Conservation (phyloP, 2,329 filamentous ascomycete genomes). For the Penicillium paneum region DNA sequence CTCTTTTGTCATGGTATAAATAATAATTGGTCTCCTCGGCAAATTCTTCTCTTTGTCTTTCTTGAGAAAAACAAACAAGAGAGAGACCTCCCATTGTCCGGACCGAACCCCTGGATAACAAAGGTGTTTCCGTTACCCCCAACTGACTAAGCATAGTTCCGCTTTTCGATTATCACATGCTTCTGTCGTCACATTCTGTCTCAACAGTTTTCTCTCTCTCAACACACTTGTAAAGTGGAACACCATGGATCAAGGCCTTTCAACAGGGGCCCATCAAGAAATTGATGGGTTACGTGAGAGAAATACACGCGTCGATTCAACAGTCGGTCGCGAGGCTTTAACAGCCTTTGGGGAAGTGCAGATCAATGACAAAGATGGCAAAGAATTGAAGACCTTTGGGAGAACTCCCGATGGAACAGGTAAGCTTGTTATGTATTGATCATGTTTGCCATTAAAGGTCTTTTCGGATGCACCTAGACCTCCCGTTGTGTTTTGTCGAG, state of each 20-base stretch:
- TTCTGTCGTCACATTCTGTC: constrained; percentile 19
- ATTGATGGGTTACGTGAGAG: constrained; percentile 50
- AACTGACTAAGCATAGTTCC: constrained; percentile 15
- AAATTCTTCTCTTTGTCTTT: constrained; percentile 1
- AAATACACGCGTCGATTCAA: constrained; percentile 42
- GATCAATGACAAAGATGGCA: constrained; percentile 48
- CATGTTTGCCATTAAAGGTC: not conserved
- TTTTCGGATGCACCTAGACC: not conserved
- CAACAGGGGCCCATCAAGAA: constrained; percentile 36
- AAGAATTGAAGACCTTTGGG: constrained; percentile 77
- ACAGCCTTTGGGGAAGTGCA: constrained; percentile 36
- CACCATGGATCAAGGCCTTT: constrained; percentile 40
- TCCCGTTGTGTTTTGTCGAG: constrained; percentile 5
- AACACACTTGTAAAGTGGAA: constrained; percentile 14
- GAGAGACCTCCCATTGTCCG: not conserved
- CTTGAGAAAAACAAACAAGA: not conserved
- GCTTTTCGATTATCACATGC: constrained; percentile 25
- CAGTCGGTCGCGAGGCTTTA: constrained; percentile 47
- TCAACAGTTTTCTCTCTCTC: constrained; percentile 21
- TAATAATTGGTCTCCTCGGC: not conserved
- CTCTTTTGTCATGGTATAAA: constrained; percentile 13
- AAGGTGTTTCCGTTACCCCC: not conserved
- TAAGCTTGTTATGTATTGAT: constrained; percentile 49
- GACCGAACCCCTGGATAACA: not conserved
- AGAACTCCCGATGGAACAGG: constrained; percentile 86